A percentile compares a stretch with the other conserved stretches of the same genome.
Conservation (phyloP, 148 eudicot species). For the Fallopia convolvulus region DNA sequence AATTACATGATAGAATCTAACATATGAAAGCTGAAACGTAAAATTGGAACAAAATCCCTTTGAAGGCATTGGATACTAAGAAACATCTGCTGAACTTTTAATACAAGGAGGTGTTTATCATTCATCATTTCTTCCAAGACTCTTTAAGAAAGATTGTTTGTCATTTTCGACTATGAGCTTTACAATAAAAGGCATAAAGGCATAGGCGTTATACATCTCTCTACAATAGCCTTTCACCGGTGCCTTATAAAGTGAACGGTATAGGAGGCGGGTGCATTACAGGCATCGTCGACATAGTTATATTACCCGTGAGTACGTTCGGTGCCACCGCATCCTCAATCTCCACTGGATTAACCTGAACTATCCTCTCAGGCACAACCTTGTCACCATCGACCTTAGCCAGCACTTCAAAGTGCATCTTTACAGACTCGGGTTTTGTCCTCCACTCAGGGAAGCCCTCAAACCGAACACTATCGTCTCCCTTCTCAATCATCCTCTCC, state of each 20-base stretch:
- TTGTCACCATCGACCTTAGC: conserved; percentile 84
- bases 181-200: conserved; percentile 9
- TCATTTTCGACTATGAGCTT: conserved; percentile 1
- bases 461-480: conserved; percentile 24
- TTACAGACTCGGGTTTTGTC: conserved; percentile 70
- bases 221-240: not conserved
- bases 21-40: too few relatives aligned
- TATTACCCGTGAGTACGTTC: conserved; percentile 42
- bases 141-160: not conserved
- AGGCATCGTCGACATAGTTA: conserved; percentile 52
- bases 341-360: conserved; percentile 57
- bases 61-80: too few relatives aligned
- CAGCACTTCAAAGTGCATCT: conserved; percentile 89
- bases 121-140: not conserved
- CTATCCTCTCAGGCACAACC: conserved; percentile 74
- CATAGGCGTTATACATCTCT: not conserved
- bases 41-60: too few relatives aligned
- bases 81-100: not conserved
- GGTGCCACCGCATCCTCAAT: conserved; percentile 53
- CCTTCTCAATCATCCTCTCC: conserved; percentile 59
- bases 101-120: not conserved
- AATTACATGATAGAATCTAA: too few relatives aligned
- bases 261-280: conserved; percentile 46
- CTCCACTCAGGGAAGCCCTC: conserved; percentile 69
- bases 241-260: conserved; percentile 46